Conservation (phyloP, 257 asterid species). For the Lycium ferocissimum region DNA sequence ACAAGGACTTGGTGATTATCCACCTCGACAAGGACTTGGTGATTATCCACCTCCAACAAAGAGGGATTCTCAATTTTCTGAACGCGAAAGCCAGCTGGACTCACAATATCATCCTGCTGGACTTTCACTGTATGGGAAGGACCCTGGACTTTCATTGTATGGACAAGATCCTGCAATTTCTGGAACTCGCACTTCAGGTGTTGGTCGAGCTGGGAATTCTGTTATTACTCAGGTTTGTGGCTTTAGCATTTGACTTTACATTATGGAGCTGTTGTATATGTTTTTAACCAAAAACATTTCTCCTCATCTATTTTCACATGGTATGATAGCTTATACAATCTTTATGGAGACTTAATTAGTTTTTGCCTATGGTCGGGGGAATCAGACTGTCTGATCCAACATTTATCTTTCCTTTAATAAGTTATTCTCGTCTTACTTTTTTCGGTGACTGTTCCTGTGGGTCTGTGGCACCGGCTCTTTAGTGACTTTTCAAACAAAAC, state of each 20-base stretch:
- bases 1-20: not conserved
- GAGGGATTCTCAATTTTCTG: slow-evolving; percentile 64
- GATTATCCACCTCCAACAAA: slow-evolving; percentile 36
- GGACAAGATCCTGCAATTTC: slow-evolving; percentile 66
- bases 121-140: slow-evolving; percentile 65
- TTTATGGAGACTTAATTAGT: not conserved
- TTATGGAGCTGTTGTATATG: no score
- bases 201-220: slow-evolving; percentile 62
- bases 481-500: not conserved
- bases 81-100: slow-evolving; percentile 68
- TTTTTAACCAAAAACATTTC: not conserved
- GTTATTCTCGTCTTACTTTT: not conserved
- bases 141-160: slow-evolving; percentile 62
- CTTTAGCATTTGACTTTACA: not conserved
- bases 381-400: not conserved
- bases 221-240: slow-evolving; percentile 79
- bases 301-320: not conserved
- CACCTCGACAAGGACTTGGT: no score
- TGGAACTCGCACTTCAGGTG: slow-evolving; percentile 58
- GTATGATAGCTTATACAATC: not conserved
- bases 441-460: not conserved
- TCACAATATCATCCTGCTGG: slow-evolving; percentile 51
- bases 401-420: not conserved
- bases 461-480: not conserved
- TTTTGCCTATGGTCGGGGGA: not conserved